A percentile compares a stretch with the other conserved stretches of the same genome.
These are phyloP conservation scores for Circinella umbellata DNA, from an alignment of 371 early-diverging fungal genomes.

Conservation along the genomic window DNA sequence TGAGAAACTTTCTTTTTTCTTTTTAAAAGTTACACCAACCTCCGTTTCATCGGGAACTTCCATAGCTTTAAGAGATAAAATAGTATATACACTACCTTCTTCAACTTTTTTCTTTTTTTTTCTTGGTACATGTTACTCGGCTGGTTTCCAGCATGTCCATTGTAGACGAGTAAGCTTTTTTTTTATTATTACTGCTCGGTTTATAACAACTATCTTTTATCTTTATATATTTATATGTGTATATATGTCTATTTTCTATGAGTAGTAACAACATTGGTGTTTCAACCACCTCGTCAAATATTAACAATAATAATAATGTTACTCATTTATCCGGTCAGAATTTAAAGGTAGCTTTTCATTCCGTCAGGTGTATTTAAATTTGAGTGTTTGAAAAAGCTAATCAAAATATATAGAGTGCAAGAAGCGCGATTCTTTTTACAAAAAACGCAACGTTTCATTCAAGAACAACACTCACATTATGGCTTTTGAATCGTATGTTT, in stretches of 20 bases:
- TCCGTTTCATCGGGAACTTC: too few species aligned
- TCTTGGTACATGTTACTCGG: background rate
- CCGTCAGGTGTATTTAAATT: too few species aligned
- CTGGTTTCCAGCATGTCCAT: conserved; percentile 9
- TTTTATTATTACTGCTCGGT: background rate
- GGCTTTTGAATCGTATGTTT: conserved; percentile 21
- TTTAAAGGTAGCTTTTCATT: background rate
- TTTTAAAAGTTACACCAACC: too few species aligned
- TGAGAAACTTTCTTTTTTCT: too few species aligned
- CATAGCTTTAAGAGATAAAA: too few species aligned
- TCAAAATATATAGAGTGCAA: conserved; percentile 3
- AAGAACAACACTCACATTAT: conserved; percentile 15
- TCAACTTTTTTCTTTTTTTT: background rate
- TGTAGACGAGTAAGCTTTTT: conserved; percentile 4
- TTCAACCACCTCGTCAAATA: background rate
- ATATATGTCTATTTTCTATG: background rate
- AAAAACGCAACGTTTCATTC: conserved; percentile 12
- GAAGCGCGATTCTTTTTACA: conserved; percentile 18
- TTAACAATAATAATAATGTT: background rate
- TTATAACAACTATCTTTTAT: too few species aligned
- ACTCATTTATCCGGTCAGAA: background rate
- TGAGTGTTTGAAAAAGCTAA: background rate
- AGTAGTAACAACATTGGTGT: background rate
- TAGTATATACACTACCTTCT: background rate
- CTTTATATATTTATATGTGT: too few species aligned